Percentiles rank a stretch among this genome's conserved stretches.
Evolutionary conservation across 306 rosid species (phyloP).

Genomic region (Rosa multiflora): DNA sequence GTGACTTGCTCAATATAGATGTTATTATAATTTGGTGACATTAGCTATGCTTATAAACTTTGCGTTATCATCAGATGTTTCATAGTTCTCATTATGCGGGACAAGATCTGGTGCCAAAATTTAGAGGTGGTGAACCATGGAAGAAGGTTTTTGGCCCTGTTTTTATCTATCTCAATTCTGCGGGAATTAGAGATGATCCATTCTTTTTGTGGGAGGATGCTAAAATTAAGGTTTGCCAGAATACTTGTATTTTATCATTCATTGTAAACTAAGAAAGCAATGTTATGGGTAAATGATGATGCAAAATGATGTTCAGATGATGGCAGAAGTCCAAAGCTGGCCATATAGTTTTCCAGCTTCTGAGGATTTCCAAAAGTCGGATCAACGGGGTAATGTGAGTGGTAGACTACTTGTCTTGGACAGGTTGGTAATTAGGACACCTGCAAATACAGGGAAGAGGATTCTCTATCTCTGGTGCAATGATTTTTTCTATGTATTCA

Average conservation of each 20-base stretch:
- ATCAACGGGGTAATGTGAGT: conserved; percentile 40
- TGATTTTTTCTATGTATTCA: not conserved
- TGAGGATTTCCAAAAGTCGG: conserved; percentile 39
- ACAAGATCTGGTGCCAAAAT: conserved; percentile 45
- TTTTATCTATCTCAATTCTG: conserved; percentile 43
- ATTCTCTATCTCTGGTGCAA: not conserved
- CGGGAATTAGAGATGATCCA: conserved; percentile 35
- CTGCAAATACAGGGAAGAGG: not conserved
- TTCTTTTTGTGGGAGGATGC: conserved; percentile 56
- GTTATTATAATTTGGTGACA: conserved; percentile 2
- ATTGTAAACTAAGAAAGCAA: conserved; percentile 19
- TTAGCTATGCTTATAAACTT: conserved; percentile 21
- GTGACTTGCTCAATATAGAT: conserved; percentile 2
- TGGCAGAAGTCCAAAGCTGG: conserved; percentile 48
- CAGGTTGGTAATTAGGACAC: conserved; percentile 45
- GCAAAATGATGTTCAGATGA: conserved; percentile 49
- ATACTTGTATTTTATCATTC: conserved; percentile 1
- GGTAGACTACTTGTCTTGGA: conserved; percentile 56
- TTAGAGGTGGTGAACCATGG: conserved; percentile 52
- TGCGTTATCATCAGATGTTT: conserved; percentile 55
- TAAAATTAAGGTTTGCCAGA: conserved; percentile 37
- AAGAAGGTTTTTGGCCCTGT: conserved; percentile 61
- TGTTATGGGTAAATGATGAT: conserved; percentile 29
- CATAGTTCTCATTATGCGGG: conserved; percentile 53
- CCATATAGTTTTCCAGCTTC: conserved; percentile 57